A percentile compares a stretch with the other conserved stretches of the same genome.
phyloP scores from a whole-genome alignment of 352 stramenopile species.

The Phytophthora fragariaefolia region DNA sequence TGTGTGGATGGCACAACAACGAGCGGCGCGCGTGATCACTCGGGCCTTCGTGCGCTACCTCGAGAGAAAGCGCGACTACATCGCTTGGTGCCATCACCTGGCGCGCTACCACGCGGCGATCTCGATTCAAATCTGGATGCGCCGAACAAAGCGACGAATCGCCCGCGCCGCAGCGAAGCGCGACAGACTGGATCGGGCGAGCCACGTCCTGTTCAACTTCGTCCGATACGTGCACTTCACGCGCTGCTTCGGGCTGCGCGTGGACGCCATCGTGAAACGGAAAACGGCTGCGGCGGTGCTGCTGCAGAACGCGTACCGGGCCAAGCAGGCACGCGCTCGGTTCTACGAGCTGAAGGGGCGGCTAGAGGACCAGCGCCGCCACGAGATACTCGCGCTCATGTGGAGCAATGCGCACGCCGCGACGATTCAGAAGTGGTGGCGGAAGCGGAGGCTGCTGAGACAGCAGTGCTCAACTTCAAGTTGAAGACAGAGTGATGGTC shows the following conservation, averaged over 20 bases:
- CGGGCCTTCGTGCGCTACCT: conserved; percentile 45
- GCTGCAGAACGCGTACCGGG: conserved; percentile 69
- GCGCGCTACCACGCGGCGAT: conserved; percentile 63
- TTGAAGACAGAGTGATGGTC: conserved; percentile 13
- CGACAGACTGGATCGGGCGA: conserved; percentile 25
- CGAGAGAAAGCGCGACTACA: conserved; percentile 40
- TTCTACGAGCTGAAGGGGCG: conserved; percentile 72
- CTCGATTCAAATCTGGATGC: conserved; percentile 62
- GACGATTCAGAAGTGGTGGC: conserved; percentile 69
- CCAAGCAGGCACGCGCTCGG: conserved; percentile 54
- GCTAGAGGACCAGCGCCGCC: conserved; percentile 62
- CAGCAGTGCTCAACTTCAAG: conserved; percentile 6
- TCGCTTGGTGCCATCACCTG: conserved; percentile 49
- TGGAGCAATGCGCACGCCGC: conserved; percentile 81
- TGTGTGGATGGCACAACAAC: conserved; percentile 34
- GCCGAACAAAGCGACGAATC: conserved; percentile 37
- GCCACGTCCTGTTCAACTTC: conserved; percentile 49
- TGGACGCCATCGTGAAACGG: conserved; percentile 36
- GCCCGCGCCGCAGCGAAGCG: conserved; percentile 12
- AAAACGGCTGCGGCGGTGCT: conserved; percentile 44
- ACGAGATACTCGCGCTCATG: conserved; percentile 60
- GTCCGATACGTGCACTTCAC: conserved; percentile 54
- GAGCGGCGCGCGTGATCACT: conserved; percentile 50
- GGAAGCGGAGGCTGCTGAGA: conserved; percentile 17
- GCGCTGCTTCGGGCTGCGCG: conserved; percentile 41